Base-by-base conservation (phyloP, 2,329 filamentous ascomycete genomes). In the Xylariaceae sp. region DNA sequence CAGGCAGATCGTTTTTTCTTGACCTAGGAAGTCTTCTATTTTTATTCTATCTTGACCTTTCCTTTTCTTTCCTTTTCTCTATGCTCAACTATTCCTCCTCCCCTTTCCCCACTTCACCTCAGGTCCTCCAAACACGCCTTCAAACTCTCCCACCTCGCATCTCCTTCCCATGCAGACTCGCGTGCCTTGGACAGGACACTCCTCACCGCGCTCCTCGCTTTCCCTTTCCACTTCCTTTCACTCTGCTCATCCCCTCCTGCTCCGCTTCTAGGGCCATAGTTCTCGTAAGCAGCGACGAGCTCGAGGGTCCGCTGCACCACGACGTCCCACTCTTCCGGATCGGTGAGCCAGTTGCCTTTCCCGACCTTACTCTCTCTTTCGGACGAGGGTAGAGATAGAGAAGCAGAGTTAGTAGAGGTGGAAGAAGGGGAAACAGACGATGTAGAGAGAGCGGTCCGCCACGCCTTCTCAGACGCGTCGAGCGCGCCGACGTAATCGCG, bases 221-320 rank as follows among this genome's bases (percentile, higher is more conserved):
- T 97, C 48, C 85, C 85, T 61, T 78, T 85, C 92, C 92, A 98
- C 95, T 97, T 48, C 85, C 85, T 61, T 78, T 85, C 92, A 92
- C 97, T 54, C 81, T 82, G 42, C 74, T 75, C 7, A 24, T 11
- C 2, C 86, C 87, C 2, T 96, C 80, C 19, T 78, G 56, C 46
- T 81, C 78, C 14, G 79, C 71, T n/a, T 48, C 76, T 71, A 0
- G 70, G 66, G 0, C 85, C 85, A 52, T 88, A 80, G 59, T 83
- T 88, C 64, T 92, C 85, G 63, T 96, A 86, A 36, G 85, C 78
- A 48, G 85, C 81, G 1, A 92, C 86, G 29, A 97, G 64, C 57
- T 87, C 81, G 40, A 88, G 78, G 0, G 92, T 97, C 36, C 86
- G 77, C 45, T 78, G 71, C 3, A 94, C 86, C 4, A 94, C 78